phyloP scores from a whole-genome alignment of 768 basidiomycete species.

The Boletus reticulatus region DNA sequence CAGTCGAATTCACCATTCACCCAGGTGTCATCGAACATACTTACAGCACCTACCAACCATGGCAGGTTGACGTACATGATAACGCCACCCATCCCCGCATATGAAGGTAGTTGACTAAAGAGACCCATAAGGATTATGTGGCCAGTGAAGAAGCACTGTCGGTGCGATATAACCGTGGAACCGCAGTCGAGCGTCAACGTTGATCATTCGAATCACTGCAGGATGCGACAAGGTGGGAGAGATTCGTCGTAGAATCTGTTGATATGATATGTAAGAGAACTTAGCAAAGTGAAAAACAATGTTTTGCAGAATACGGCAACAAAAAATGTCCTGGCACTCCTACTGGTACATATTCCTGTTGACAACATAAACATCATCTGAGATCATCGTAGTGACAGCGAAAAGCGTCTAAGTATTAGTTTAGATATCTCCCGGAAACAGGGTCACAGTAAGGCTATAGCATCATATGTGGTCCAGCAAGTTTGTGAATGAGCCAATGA shows the following conservation, averaged over 20 bases:
- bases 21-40: too few species aligned
- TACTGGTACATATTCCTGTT: conserved; percentile 8
- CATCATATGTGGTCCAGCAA: background rate
- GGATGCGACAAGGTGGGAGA: background rate
- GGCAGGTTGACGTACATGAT: background rate
- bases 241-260: too few species aligned
- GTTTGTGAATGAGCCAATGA: background rate
- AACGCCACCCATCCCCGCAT: background rate
- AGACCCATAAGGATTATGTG: too few species aligned
- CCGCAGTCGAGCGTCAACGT: conserved; percentile 9
- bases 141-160: background rate
- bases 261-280: background rate
- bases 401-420: conserved; percentile 8
- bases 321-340: conserved; percentile 6
- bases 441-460: background rate
- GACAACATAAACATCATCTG: conserved; percentile 8
- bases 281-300: background rate
- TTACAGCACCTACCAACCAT: too few species aligned
- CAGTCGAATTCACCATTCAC: too few species aligned
- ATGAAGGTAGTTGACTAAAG: too few species aligned
- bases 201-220: too few species aligned
- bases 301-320: background rate
- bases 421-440: background rate
- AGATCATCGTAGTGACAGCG: background rate
- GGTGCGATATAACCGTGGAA: conserved; percentile 15